These are phyloP conservation scores for Microdochium nivale DNA, from an alignment of 2,329 filamentous ascomycete genomes.

Conservation along the genomic window DNA sequence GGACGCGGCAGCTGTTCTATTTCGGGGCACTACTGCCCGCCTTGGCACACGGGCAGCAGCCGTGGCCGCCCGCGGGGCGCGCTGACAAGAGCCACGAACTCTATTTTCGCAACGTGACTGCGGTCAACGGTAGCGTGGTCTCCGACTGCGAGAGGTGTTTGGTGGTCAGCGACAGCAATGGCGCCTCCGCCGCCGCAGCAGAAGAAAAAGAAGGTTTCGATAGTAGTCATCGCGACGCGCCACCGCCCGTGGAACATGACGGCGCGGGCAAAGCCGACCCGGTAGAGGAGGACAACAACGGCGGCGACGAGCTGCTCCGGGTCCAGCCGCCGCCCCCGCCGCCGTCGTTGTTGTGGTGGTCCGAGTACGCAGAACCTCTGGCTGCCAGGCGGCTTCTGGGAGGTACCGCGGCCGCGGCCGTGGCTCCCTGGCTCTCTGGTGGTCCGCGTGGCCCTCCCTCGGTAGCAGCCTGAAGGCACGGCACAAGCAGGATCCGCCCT, in stretches of 20 bases:
- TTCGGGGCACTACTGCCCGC: constrained; percentile 34
- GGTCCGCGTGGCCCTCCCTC: no score
- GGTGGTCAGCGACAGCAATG: background rate
- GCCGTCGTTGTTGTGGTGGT: background rate
- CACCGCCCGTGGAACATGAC: background rate
- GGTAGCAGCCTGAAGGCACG: no score
- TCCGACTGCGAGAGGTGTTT: constrained; percentile 5
- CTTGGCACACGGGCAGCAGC: no score
- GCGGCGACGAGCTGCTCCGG: background rate
- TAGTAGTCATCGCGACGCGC: background rate
- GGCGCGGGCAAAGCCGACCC: background rate
- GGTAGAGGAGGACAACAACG: no score
- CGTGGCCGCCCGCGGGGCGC: constrained; percentile 5
- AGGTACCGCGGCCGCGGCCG: no score
- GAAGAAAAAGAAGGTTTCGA: background rate
- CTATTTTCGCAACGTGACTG: constrained; percentile 44
- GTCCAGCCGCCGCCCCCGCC: background rate
- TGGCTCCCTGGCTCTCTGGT: no score
- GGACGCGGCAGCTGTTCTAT: constrained; percentile 45
- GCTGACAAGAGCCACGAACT: constrained; percentile 27
- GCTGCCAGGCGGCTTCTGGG: background rate
- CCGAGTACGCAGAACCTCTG: background rate
- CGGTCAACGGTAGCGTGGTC: constrained; percentile 7
- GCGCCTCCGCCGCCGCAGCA: background rate
- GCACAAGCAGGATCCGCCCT: no score